Base-by-base conservation (phyloP, 495 filamentous ascomycete genomes). In the Pseudevernia furfuracea region DNA sequence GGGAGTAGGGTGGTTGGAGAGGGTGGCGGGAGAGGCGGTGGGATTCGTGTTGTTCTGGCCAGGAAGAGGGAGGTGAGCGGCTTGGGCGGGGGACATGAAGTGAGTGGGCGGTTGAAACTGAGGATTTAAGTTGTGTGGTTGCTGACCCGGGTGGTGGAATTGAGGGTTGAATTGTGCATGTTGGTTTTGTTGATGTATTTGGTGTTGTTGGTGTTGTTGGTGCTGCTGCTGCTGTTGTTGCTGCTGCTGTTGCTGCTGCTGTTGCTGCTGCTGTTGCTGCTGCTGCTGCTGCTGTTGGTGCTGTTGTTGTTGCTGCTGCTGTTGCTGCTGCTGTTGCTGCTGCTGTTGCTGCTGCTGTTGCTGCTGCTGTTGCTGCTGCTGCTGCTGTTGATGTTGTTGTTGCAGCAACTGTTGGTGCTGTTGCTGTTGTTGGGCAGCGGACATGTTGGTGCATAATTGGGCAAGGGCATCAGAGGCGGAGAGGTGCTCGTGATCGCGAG, bases 401-500 rank as follows among this genome's bases (percentile, higher is more conserved):
- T n/a, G n/a, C n/a, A n/a, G n/a, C n/a, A n/a, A n/a, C 36, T 77
- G 77, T 71, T 79, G 77, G 0, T 70, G 71, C 4, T 63, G 68
- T 23, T 66, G 62, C 9, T 67, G 53, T 12, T 56, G 43, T n/a
- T 63, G 66, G n/a, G n/a, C n/a, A 32, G 58, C 34, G 52, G 77
- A 75, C 17, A 61, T 67, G 34, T 81, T 68, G 12, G 71, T 74
- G 48, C 87, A 82, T 52, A 86, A 86, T 66, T 83, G 81, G 21
- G 84, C 80, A 32, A 91, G 79, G 3, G 86, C 85, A 44, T 80
- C 75, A 34, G 84, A 82, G 2, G 88, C 84, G 1, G 82, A 77
- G 12, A 88, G 68, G 4, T 81, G 75, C 0, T 84, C 80, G 63
- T 89, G 78, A 21, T 76, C 65, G 44, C 86, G 83, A 30, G 82